Evolutionary conservation across 2,329 filamentous ascomycete species (phyloP), one percentile per base, ranked within the genome.

Genomic region (Penicillium brasilianum): DNA sequence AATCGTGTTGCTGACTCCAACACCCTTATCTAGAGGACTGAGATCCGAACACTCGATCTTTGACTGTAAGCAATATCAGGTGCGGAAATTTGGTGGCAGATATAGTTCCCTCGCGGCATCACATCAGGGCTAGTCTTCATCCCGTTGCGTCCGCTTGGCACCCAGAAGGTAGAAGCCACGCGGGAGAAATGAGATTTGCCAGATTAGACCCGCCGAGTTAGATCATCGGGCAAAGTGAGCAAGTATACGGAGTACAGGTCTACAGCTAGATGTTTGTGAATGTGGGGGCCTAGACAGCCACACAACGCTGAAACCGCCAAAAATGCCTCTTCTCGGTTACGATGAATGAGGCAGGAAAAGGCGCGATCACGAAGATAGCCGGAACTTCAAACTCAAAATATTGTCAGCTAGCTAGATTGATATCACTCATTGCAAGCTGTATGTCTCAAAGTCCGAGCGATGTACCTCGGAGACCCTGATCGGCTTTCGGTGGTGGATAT

Each of bases 101-200:
- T 65, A 66, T 63, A 66, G 14, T 51, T 30, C 48, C 39, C 41
- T 44, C 14, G 34, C 44, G 7, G 13, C 55, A 58, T 58, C 34
- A 11, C n/a, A 16, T 50, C 39, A 28, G 25, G 25, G 25, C 44
- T 41, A 6, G 3, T 56, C 53, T 53, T 44, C 52, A 22, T 58
- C 49, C 25, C 55, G 49, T 41, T 61, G 55, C 55, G 55, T 63
- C 55, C 41, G 54, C 62, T 62, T 64, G 63, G 63, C 65, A 44
- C 56, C 51, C 39, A 18, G 51, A 54, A 58, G 55, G 49, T 52
- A 65, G 30, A 28, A 43, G 11, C 4, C 37, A 44, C 37, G 34
- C 44, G 20, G 30, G 37, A 49, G 55, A 55, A 34, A 20, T n/a
- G 34, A 25, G 11, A 7, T 18, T 39, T 25, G 4, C 34, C 18